Base-by-base conservation (phyloP, 228 moss, liverwort and hornwort genomes). In the Sphagnum fallax region DNA sequence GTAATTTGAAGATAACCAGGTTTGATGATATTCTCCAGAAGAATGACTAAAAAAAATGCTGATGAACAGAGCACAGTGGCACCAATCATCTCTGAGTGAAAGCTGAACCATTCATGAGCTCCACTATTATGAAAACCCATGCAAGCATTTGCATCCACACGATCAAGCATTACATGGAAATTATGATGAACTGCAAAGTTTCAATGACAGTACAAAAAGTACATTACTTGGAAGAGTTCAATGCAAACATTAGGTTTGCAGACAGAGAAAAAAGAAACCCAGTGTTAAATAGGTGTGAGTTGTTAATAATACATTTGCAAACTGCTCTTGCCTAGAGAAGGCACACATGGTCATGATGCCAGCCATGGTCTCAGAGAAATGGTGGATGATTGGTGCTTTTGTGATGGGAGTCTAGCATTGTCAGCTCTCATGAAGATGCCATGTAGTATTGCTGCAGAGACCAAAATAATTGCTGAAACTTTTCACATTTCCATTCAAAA, bases 121-220 rank as follows among this genome's bases (percentile, higher is more conserved):
- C 65, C 83, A 58, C 75, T 86, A 49, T 80, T 86, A 66, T 86
- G 80, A 60, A 86, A 86, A 55, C 75, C 79, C 85, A 86, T 82
- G 65, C 83, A 75, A 16, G 73, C 73, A 66, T 82, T 82, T 77
- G 81, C 76, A 14, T 86, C 82, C 49, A 86, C 77, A 47, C 74
- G 71, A 60, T 79, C 75, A 65, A 80, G 61, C 6, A 77, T 83
- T 49, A 69, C 77, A 61, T 66, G 4, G 32, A 32, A 32, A 32
- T 32, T 32, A 32, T 32, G 32, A 32, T 32, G 32, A 32, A 32
- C 32, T 32, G 32, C 32, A 32, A 32, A 32, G 32, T 32, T 32
- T 32, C 32, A 32, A 32, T 32, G 32, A 32, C 32, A 32, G 32
- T 32, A 32, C 32, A 32, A 32, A 32, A 32, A 32, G 32, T 32